These are phyloP conservation scores for Beauveria medogensis DNA, from an alignment of 2,329 filamentous ascomycete genomes.

Conservation along the genomic window DNA sequence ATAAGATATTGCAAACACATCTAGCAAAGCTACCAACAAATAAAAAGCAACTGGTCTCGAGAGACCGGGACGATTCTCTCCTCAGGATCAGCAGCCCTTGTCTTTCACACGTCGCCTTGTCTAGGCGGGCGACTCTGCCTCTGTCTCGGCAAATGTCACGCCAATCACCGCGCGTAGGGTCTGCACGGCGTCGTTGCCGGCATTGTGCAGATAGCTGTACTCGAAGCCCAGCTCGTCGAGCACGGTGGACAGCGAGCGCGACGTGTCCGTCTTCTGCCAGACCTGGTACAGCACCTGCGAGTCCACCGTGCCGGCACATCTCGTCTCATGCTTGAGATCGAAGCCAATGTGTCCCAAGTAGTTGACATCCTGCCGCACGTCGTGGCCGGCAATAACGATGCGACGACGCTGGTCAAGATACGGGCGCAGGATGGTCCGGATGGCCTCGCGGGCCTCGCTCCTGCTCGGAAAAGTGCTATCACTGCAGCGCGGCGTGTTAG, in stretches of 20 bases:
- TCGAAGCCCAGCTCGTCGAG: constrained; percentile 56
- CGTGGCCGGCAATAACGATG: constrained; percentile 74
- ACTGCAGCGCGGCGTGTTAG: constrained; percentile 21
- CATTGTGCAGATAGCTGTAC: constrained; percentile 69
- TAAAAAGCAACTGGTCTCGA: background rate
- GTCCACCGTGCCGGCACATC: constrained; percentile 59
- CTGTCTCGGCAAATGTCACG: constrained; percentile 21
- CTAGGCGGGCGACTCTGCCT: constrained; percentile 13
- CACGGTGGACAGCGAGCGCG: constrained; percentile 50
- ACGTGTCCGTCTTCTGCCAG: constrained; percentile 44
- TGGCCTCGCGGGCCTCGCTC: constrained; percentile 23
- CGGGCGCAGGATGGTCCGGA: constrained; percentile 30
- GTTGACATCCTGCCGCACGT: constrained; percentile 56
- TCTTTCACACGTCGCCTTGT: background rate
- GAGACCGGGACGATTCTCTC: constrained; percentile 1
- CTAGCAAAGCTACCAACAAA: constrained; percentile 1
- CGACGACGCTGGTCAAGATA: constrained; percentile 31
- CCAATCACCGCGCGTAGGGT: constrained; percentile 66
- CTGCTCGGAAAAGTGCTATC: constrained; percentile 32
- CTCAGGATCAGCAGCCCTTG: background rate
- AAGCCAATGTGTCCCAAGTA: constrained; percentile 61
- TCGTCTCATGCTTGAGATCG: constrained; percentile 42
- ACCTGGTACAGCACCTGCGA: constrained; percentile 64
- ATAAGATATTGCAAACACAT: background rate
- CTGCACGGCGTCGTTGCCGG: constrained; percentile 76